Evolutionary conservation across 768 basidiomycete genomes (phyloP), one percentile per base, ranked within the genome.

Genomic region (Pleurotus salmoneostramineus): DNA sequence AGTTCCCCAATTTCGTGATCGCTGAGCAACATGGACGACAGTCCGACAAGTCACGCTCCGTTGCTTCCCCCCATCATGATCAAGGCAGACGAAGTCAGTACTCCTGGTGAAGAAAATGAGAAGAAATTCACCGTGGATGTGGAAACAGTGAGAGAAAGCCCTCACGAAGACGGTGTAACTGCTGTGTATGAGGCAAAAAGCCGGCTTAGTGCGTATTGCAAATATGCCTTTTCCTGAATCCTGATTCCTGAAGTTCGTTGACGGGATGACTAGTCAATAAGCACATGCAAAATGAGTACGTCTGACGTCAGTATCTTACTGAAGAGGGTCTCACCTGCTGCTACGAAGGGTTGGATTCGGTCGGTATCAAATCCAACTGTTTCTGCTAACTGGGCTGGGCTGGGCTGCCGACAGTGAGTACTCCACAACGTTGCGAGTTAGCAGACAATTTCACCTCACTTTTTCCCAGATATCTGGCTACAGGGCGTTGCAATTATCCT

Each of bases 401-500:
- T 81, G 80, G 79, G 61, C 76, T 46, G 78, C 76, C 51, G 80
- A 80, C 61, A 79, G 80, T 82, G 21, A 27, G 21, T 27, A 27
- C 21, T 3, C 21, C 3, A 27, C 21, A 27, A 27, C 21, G 21
- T 27, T 27, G 21, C 21, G 21, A n/a, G n/a, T 3, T 27, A 27
- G 21, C 21, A 27, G 21, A 27, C 21, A 27, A 27, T 27, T 27
- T 27, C 21, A 27, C 21, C 21, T 27, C 21, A 27, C n/a, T 58
- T 58, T 27, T 59, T 34, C 50, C 32, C 14, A 74, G 73, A 74
- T 61, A 71, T 76, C 45, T 80, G 78, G 78, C 68, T 81, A 5
- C 79, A 80, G 62, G 79, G 76, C 1, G 71, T 79, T 0, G 78
- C 78, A 5, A 69, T 80, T 35, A 75, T 79, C 14, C 71, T 81